These are phyloP conservation scores for Boletus barrowsii DNA, from an alignment of 768 basidiomycete species.

Conservation along the genomic window DNA sequence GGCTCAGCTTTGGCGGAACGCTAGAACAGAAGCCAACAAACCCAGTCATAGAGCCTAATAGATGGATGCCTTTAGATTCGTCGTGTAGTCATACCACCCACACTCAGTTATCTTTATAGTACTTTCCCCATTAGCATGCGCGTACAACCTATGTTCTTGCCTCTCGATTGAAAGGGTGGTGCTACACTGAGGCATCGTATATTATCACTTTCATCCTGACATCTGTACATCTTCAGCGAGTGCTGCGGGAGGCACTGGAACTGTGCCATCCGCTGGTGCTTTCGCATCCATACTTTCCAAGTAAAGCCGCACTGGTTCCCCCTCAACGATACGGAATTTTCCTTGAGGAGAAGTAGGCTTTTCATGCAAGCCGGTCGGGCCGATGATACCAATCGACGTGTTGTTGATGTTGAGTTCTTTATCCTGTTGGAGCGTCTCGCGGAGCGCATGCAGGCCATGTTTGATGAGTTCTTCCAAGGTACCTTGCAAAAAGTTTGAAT, in stretches of 20 bases:
- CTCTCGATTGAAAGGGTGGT: conserved; percentile 3
- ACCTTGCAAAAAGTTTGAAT: conserved; percentile 41
- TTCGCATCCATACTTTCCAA: conserved; percentile 78
- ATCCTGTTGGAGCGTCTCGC: conserved; percentile 97
- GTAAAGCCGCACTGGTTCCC: conserved; percentile 69
- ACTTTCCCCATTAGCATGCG: neutral
- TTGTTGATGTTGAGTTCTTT: conserved; percentile 92
- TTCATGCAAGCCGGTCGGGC: conserved; percentile 63
- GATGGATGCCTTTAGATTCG: conserved; percentile 8
- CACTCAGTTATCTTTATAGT: conserved; percentile 23
- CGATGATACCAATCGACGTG: conserved; percentile 93
- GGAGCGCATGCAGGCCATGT: conserved; percentile 92
- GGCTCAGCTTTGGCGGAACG: conserved; percentile 58
- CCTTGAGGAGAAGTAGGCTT: conserved; percentile 49
- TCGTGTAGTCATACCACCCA: conserved; percentile 16
- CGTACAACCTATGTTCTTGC: neutral
- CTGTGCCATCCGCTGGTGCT: conserved; percentile 42
- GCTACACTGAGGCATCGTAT: conserved; percentile 11
- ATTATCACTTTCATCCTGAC: conserved; percentile 51
- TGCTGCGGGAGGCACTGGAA: conserved; percentile 37
- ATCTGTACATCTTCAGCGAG: conserved; percentile 78
- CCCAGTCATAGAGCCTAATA: conserved; percentile 2
- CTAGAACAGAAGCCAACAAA: conserved; percentile 21
- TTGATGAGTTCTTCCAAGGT: conserved; percentile 83
- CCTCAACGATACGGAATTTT: conserved; percentile 86